Base-by-base conservation (phyloP, 805 yeast genomes). In the Yamadazyma sp. region DNA sequence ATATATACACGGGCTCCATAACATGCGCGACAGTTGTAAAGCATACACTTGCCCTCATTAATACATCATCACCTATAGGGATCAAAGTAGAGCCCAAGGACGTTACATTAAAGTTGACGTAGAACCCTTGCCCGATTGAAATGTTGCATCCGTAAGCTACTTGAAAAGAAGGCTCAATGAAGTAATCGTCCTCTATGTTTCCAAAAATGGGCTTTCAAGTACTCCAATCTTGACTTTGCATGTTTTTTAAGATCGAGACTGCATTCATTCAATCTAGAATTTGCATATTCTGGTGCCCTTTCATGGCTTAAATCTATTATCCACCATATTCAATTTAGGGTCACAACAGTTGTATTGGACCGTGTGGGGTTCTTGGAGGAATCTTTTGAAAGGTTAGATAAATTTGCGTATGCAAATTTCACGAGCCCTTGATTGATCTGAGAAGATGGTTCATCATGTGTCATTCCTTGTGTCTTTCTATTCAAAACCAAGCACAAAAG, bases 131-230 rank as follows among this genome's bases (percentile, higher is more conserved):
- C 2, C 88, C 90, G 12, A 81, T 46, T 11, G 53, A 55, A 24
- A 74, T 62, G 57, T 83, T 84, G 55, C 65, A 73, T 0, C 90
- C 91, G 50, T 81, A 83, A 54, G 83, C 90, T 27, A 80, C 75
- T 43, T 45, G 62, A 48, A 77, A 71, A 5, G 87, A 87, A 2
- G 80, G 71, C 55, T 82, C 86, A 24, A 80, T 52, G 42, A 56
- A 65, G 10, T 55, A 42, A 34, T 61, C 57, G 8, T 60, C 46
- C 30, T 74, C 77, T 15, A 65, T 50, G 25, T 57, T 55, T 9
- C 88, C 88, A 34, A 82, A 66, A 13, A 80, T 55, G 13, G n/a
- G 52, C 52, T 10, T 44, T 43, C 17, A 78, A 51, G 44, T 55
- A 55, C 12, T 53, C 59, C 17, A 36, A 44, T 28, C 80, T 65